Evolutionary conservation across 2,329 filamentous ascomycete genomes (phyloP), one percentile per base, ranked within the genome.

Genomic region (Furcasterigmium furcatum): DNA sequence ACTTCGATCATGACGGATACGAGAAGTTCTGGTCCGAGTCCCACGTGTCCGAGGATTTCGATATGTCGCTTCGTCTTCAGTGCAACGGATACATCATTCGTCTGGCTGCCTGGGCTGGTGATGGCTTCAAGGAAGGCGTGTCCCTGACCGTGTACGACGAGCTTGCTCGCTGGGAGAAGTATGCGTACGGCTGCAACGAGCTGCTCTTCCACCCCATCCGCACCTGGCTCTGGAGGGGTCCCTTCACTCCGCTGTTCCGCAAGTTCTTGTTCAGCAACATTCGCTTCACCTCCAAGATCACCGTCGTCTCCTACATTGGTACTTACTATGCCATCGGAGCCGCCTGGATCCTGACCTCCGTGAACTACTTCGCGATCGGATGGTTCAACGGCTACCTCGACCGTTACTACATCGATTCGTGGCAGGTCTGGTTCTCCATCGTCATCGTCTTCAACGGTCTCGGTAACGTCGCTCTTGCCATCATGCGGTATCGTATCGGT

Each of bases 71-170:
- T 19, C 84, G 86, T 54, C 76, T 91, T 18, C 87, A 90, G 63
- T 82, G 80, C 52, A 79, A 71, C 51, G 85, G 85, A 22, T 90
- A 89, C 63, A 82, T 84, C 51, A 84, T 88, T 54, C 84, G 87
- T 24, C 73, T 90, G 20, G 85, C 82, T 9, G 80, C 84, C 18
- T 91, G 87, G 76, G 82, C 83, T 7, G 83, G 83, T 30, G 81
- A 85, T n/a, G 86, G 83, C 41, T 91, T 90, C 73, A 85, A 90
- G 61, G 88, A 92, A 62, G 88, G 88, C 52, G 88, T 92, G 44
- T 91, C 88, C 2, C 72, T 92, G 46, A 92, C 88, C 1, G 87
- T 92, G 9, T 91, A 92, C 60, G 88, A 92, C 64, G 88, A 92
- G 64, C 74, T 92, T 48, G 85, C 87, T 2, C 84, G 88, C 46